Base-by-base conservation (phyloP, 441 rosid species). In the Dalechampia spathulata region DNA sequence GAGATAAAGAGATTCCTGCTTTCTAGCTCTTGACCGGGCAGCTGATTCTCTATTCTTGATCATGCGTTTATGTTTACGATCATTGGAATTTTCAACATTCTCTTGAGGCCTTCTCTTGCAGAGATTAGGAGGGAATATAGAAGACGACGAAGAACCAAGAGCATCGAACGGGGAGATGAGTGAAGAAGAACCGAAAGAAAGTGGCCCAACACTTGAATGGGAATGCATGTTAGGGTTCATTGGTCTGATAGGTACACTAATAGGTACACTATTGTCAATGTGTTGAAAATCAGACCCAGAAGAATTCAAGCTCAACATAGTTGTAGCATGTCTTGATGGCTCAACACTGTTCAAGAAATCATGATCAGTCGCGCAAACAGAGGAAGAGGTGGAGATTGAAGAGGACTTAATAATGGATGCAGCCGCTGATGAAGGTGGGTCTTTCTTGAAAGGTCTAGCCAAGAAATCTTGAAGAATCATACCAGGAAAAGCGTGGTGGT, bases 41-140 rank as follows among this genome's bases (percentile, higher is more conserved):
- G 92, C 97, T 21, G 97, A 86, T 57, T 81, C 95, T 44, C 97
- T 67, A 76, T 86, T 89, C 78, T 78, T 89, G 69, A 82, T 81
- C 92, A 77, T 81, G 12, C 89, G 69, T 58, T 77, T 83, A 16
- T 72, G 78, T 17, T 74, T 59, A 60, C 78, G 71, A 32, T 81
- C 80, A 37, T 72, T 67, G 26, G 63, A 39, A 28, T 58, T 49
- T 21, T 44, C 66, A 22, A 61, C 70, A 27, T 68, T 57, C 22
- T 72, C 82, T 49, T 58, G 68, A 39, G 57, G 60, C 69, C 82
- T 65, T 62, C 65, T 85, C 72, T 68, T 80, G 52, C 71, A 71
- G 64, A 73, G 48, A 17, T 27, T 15, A 22, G 72, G 62, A 27
- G 68, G 41, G 8, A 54, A 11, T 36, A 36, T 38, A 25, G 25